phyloP scores from a whole-genome alignment of 768 basidiomycete genomes.

The Amylocystis lapponica region DNA sequence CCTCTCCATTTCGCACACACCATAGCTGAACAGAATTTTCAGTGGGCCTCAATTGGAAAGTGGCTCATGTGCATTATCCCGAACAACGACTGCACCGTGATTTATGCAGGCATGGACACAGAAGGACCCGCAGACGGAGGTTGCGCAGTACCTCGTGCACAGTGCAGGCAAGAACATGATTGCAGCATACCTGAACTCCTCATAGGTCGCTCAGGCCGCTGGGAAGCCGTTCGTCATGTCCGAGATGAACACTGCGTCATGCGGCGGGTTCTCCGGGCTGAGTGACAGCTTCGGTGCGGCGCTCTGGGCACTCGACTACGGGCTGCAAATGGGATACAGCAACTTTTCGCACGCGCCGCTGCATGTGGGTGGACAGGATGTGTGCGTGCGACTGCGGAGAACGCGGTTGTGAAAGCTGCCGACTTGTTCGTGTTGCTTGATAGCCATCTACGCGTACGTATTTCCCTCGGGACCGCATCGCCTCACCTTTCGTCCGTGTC shows the following conservation, averaged over 20 bases:
- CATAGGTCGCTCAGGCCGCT: slow-evolving; percentile 25
- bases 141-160: slow-evolving; percentile 43
- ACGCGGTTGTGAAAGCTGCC: too few species aligned
- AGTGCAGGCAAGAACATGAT: slow-evolving; percentile 30
- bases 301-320: slow-evolving; percentile 49
- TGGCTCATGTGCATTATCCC: slow-evolving; percentile 27
- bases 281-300: slow-evolving; percentile 46
- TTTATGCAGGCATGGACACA: slow-evolving; percentile 23
- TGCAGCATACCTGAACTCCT: slow-evolving; percentile 32
- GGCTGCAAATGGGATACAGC: slow-evolving; percentile 41
- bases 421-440: neutral
- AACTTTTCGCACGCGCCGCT: slow-evolving; percentile 43
- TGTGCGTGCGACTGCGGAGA: too few species aligned
- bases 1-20: neutral
- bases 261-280: slow-evolving; percentile 50
- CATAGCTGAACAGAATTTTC: slow-evolving; percentile 36
- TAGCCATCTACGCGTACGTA: slow-evolving; percentile 44
- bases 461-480: neutral
- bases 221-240: slow-evolving; percentile 45
- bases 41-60: slow-evolving; percentile 53
- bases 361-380: slow-evolving; percentile 43
- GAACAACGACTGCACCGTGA: slow-evolving; percentile 31
- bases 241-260: slow-evolving; percentile 50
- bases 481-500: neutral
- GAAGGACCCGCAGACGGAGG: slow-evolving; percentile 31